Evolutionary conservation across 352 stramenopile species (phyloP).

Genomic region (Globisporangium apiculatum): DNA sequence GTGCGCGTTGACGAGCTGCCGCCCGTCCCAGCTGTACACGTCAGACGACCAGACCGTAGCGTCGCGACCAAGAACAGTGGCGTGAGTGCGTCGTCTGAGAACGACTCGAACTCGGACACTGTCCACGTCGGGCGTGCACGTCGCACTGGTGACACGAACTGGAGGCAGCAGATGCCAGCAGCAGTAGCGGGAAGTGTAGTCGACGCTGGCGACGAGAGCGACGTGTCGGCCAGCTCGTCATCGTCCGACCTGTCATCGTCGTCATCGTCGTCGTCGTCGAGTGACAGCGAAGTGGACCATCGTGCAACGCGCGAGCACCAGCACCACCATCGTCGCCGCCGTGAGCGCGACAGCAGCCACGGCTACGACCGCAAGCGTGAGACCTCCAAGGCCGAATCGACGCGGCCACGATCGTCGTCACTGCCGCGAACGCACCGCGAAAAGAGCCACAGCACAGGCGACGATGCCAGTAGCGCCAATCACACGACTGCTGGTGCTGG

Average conservation of each 20-base stretch:
- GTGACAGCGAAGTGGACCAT: slow-evolving; percentile 7
- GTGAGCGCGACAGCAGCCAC: slow-evolving; percentile 9
- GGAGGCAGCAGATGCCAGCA: neutral
- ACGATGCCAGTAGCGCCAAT: slow-evolving; percentile 6
- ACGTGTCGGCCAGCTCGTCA: neutral
- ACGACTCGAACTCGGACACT: slow-evolving; percentile 13
- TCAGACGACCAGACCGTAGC: neutral
- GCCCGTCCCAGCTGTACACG: slow-evolving; percentile 1
- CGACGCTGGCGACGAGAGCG: slow-evolving; percentile 3
- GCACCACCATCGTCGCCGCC: slow-evolving; percentile 17
- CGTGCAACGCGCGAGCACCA: neutral
- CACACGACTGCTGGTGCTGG: neutral
- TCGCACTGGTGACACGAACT: slow-evolving; percentile 11
- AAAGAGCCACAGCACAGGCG: slow-evolving; percentile 32
- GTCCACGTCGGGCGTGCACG: slow-evolving; percentile 7
- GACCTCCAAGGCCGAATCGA: slow-evolving; percentile 13
- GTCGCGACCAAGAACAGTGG: slow-evolving; percentile 6
- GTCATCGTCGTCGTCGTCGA: slow-evolving; percentile 9
- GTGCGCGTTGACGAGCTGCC: neutral
- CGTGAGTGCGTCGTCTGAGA: slow-evolving; percentile 18
- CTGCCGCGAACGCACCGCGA: slow-evolving; percentile 25
- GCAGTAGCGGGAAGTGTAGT: neutral
- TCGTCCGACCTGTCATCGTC: slow-evolving; percentile 1
- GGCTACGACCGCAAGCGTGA: slow-evolving; percentile 8
- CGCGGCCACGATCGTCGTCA: slow-evolving; percentile 25